phyloP scores from a whole-genome alignment of 768 basidiomycete genomes.

The Pisolithus microcarpus region DNA sequence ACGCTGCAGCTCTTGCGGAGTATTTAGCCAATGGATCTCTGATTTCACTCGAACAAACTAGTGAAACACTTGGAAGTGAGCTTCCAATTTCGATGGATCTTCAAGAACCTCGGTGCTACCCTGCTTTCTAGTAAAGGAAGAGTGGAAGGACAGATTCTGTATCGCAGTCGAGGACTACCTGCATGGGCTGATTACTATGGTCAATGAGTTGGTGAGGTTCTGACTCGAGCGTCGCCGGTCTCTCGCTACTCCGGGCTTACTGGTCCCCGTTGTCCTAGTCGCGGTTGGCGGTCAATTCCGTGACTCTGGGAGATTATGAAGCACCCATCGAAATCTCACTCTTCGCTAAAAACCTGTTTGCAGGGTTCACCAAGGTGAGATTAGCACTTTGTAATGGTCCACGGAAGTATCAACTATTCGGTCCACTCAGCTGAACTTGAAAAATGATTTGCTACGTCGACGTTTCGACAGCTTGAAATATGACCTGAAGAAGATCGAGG shows the following conservation, averaged over 20 bases:
- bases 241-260: slow-evolving; percentile 10
- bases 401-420: neutral
- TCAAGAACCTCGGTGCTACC: slow-evolving; percentile 2
- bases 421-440: slow-evolving; percentile 61
- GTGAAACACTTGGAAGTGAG: slow-evolving; percentile 63
- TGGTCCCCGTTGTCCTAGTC: slow-evolving; percentile 39
- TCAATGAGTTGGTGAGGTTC: slow-evolving; percentile 67
- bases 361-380: slow-evolving; percentile 76
- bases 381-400: neutral
- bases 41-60: slow-evolving; percentile 46
- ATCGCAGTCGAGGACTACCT: slow-evolving; percentile 75
- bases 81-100: slow-evolving; percentile 1
- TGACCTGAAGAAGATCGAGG: slow-evolving; percentile 83
- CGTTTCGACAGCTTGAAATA: slow-evolving; percentile 80
- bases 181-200: slow-evolving; percentile 68
- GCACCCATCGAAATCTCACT: slow-evolving; percentile 69
- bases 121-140: slow-evolving; percentile 48
- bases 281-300: slow-evolving; percentile 70
- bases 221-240: neutral
- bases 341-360: slow-evolving; percentile 75
- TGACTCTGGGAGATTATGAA: slow-evolving; percentile 77
- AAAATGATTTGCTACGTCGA: slow-evolving; percentile 69
- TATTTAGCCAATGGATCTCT: slow-evolving; percentile 56
- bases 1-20: slow-evolving; percentile 56
- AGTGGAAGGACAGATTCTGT: slow-evolving; percentile 60